Evolutionary conservation across 2,329 filamentous ascomycete species (phyloP).

Genomic region (Chalara sp.): DNA sequence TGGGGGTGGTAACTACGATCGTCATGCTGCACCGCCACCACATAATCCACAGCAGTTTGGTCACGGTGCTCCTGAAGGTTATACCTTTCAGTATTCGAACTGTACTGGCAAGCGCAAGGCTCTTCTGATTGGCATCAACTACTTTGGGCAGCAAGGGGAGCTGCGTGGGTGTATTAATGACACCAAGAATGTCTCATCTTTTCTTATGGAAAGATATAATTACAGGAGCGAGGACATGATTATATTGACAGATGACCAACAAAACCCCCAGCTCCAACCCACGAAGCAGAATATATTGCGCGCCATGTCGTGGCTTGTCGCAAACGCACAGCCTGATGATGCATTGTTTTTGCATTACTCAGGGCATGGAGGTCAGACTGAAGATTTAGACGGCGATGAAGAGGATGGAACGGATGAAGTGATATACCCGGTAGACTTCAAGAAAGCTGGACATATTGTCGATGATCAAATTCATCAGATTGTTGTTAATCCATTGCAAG

Average conservation of each 20-base stretch:
- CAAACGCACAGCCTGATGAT: conserved; percentile 85
- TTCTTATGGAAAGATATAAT: conserved; percentile 79
- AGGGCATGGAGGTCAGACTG: conserved; percentile 75
- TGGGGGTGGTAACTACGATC: too few relatives aligned
- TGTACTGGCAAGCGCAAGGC: conserved; percentile 86
- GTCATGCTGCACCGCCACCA: neutral
- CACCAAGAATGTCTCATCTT: conserved; percentile 93
- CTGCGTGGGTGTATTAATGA: conserved; percentile 93
- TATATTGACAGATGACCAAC: conserved; percentile 89
- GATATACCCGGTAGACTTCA: conserved; percentile 76
- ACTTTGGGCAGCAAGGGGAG: conserved; percentile 86
- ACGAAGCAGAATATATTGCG: conserved; percentile 91
- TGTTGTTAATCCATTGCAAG: conserved; percentile 66
- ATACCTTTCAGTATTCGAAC: conserved; percentile 83
- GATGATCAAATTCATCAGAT: conserved; percentile 75
- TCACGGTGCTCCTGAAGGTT: conserved; percentile 69
- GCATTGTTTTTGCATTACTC: conserved; percentile 97
- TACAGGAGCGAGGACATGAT: conserved; percentile 97
- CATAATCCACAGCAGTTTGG: conserved; percentile 59
- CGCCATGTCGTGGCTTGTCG: conserved; percentile 98
- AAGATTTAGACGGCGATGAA: conserved; percentile 72
- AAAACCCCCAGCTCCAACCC: conserved; percentile 93
- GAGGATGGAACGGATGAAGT: conserved; percentile 78
- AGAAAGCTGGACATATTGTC: conserved; percentile 68
- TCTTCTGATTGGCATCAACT: conserved; percentile 89